A percentile compares a stretch with the other conserved stretches of the same genome.
Evolutionary conservation across 192 early-diverging fungal species (phyloP).

Genomic region (Podila epigama): DNA sequence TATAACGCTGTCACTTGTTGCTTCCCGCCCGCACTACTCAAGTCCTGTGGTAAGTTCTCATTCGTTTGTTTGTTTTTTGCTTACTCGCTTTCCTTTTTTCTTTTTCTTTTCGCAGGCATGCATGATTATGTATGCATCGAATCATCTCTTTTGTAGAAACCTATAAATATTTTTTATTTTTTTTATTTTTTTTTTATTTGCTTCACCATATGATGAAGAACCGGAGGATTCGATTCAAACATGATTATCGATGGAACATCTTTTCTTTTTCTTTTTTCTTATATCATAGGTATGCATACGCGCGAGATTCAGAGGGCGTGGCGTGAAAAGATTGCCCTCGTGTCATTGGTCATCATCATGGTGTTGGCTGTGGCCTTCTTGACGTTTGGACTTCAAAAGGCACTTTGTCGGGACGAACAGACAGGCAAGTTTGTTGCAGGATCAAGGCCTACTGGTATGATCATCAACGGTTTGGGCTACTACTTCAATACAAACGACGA

Average conservation of each 20-base stretch:
- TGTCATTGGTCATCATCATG: slow-evolving; percentile 77
- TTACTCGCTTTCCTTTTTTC: neutral
- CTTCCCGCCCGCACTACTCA: slow-evolving; percentile 37
- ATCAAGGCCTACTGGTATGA: slow-evolving; percentile 50
- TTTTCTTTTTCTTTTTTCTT: neutral
- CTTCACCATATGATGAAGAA: no score
- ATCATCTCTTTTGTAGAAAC: neutral
- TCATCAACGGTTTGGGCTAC: slow-evolving; percentile 72
- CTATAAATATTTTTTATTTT: slow-evolving; percentile 1
- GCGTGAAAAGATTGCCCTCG: slow-evolving; percentile 92
- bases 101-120: slow-evolving; percentile 1
- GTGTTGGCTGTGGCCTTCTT: slow-evolving; percentile 82
- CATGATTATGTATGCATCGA: slow-evolving; percentile 1
- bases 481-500: slow-evolving; percentile 53
- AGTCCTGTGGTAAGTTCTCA: slow-evolving; percentile 41
- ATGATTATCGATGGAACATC: no score
- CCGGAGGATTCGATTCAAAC: no score
- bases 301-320: slow-evolving; percentile 76
- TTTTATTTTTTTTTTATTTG: no score
- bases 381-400: slow-evolving; percentile 83
- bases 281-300: slow-evolving; percentile 62
- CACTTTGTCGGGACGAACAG: slow-evolving; percentile 59
- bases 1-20: slow-evolving; percentile 56
- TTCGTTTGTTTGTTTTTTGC: neutral
- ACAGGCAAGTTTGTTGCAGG: slow-evolving; percentile 49